These are phyloP conservation scores for Puccinia novopanici DNA, from an alignment of 1,284 basidiomycete genomes.

Conservation along the genomic window DNA sequence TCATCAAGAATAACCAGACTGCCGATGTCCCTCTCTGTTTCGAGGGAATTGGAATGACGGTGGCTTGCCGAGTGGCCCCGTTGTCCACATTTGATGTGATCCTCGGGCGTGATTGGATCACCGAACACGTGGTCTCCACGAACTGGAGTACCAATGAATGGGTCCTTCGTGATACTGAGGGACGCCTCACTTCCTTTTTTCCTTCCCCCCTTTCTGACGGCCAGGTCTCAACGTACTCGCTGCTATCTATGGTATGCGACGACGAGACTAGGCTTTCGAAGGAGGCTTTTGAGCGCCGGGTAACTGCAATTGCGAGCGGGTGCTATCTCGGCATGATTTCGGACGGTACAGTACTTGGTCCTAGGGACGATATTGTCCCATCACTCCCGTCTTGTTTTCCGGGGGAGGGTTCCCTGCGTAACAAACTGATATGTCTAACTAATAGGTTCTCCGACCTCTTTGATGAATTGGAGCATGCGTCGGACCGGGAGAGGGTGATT, in stretches of 20 bases:
- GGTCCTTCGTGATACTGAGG: not conserved
- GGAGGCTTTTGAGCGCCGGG: not conserved
- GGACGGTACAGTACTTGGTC: not conserved
- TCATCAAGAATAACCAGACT: not conserved
- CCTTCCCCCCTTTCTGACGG: not conserved
- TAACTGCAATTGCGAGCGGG: not conserved
- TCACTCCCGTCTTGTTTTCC: not conserved
- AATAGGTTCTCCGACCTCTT: not conserved
- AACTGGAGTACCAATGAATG: not conserved
- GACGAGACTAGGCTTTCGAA: not conserved
- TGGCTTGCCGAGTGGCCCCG: too few species aligned
- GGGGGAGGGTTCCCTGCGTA: not conserved
- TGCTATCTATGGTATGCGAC: conserved; percentile 1
- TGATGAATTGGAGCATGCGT: not conserved
- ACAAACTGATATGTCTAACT: not conserved
- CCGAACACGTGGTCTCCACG: too few species aligned
- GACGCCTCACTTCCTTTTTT: not conserved
- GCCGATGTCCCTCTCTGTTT: too few species aligned
- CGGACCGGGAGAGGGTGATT: not conserved
- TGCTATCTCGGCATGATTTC: too few species aligned
- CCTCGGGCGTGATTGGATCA: too few species aligned
- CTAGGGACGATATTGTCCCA: not conserved
- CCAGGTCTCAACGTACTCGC: too few species aligned
- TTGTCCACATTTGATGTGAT: too few species aligned
- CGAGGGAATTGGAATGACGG: too few species aligned